Conservation (phyloP, 768 basidiomycete genomes). For the Tulasnella sp. region DNA sequence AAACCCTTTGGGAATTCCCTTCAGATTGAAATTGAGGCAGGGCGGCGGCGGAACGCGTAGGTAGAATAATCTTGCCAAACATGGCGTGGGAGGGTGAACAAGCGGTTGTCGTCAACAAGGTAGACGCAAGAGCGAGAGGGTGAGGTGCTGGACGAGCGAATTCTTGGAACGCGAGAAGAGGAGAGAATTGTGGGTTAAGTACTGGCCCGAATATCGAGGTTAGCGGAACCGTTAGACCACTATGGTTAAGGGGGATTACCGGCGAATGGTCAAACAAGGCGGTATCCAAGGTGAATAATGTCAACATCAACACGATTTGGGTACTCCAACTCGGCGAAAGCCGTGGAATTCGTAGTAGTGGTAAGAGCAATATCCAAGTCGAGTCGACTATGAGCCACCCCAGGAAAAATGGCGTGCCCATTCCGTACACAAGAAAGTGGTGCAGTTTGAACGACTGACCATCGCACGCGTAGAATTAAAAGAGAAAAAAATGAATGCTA, state of each 20-base stretch:
- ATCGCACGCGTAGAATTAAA: conserved; percentile 12
- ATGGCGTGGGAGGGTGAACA: too few relatives aligned
- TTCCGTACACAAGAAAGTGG: conserved; percentile 58
- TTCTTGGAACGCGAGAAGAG: too few relatives aligned
- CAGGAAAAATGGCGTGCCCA: conserved; percentile 48
- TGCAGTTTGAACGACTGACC: conserved; percentile 70
- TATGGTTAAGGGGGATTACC: conserved; percentile 23
- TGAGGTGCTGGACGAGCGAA: too few relatives aligned
- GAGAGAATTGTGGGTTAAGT: too few relatives aligned
- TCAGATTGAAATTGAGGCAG: too few relatives aligned
- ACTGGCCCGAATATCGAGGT: neutral
- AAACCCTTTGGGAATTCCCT: too few relatives aligned
- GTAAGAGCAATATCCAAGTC: conserved; percentile 33
- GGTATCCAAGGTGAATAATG: conserved; percentile 34
- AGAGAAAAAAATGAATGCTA: neutral
- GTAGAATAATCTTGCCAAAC: too few relatives aligned
- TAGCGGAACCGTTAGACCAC: neutral
- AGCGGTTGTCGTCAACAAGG: too few relatives aligned
- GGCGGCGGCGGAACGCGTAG: too few relatives aligned
- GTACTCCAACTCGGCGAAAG: conserved; percentile 34
- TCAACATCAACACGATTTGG: conserved; percentile 30
- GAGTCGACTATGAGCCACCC: conserved; percentile 37
- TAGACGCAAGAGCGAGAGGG: too few relatives aligned
- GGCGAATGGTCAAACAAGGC: conserved; percentile 35
- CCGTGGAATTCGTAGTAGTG: conserved; percentile 39